Evolutionary conservation across 306 rosid genomes (phyloP).

Genomic region (Malus orientalis): DNA sequence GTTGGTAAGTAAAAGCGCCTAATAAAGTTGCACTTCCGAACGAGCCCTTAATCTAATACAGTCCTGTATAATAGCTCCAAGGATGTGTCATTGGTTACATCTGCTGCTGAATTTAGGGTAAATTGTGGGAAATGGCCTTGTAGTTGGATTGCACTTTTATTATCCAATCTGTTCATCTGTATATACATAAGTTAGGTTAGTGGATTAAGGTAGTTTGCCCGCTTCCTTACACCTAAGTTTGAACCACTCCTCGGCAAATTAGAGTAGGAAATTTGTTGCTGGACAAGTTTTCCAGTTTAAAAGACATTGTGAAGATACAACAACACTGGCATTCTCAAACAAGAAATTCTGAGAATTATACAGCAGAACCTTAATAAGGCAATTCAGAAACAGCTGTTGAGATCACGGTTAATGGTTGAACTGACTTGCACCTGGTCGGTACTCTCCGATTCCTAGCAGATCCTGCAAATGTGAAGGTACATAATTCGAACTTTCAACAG

Average conservation of each 20-base stretch:
- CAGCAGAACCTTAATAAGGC: not conserved
- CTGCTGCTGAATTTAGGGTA: no score
- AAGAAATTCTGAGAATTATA: not conserved
- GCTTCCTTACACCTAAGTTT: not conserved
- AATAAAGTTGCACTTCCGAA: no score
- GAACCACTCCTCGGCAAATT: not conserved
- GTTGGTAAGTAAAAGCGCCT: no score
- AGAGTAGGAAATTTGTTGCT: not conserved
- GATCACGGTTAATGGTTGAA: slow-evolving; percentile 24
- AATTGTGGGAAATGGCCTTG: not conserved
- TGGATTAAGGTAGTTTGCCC: not conserved
- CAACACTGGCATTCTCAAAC: not conserved
- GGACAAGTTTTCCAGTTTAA: not conserved
- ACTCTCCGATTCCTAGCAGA: slow-evolving; percentile 89
- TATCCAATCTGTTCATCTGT: not conserved
- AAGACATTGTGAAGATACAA: not conserved
- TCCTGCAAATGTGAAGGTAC: slow-evolving; percentile 43
- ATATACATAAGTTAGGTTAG: no score
- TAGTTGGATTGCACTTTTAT: not conserved
- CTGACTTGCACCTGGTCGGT: slow-evolving; percentile 65
- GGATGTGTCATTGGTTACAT: no score
- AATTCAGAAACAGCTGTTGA: not conserved
- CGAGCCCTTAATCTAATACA: no score
- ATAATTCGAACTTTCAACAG: not conserved
- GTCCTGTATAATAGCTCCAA: no score